Evolutionary conservation across 768 basidiomycete genomes (phyloP), one percentile per base, ranked within the genome.

Genomic region (Dacryopinax spathularia): DNA sequence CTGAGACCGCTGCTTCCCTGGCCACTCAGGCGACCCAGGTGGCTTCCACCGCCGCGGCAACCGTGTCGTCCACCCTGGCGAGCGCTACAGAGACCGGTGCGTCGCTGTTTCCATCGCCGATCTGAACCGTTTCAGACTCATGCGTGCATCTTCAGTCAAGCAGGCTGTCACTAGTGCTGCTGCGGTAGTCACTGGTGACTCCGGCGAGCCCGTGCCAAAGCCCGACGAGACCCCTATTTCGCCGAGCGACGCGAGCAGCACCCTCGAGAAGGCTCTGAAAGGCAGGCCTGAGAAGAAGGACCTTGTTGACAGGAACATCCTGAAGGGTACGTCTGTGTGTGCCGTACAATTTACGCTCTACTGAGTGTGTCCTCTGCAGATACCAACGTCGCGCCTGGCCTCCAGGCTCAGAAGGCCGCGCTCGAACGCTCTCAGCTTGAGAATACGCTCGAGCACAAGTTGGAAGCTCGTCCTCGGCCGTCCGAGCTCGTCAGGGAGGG

Each of bases 401-500:
- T 85, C 60, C 78, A 83, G 65, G 86, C 84, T 22, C 80, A 82
- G 36, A 79, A 78, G 70, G 82, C 82, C 64, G 79, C 80, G 62
- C 71, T 88, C 60, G 77, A 84, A 70, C 75, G 82, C 61, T 82
- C 84, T 25, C 84, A 83, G 72, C 79, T 86, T 37, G 80, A 84
- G 84, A 80, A 86, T 75, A 83, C 81, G 70, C 78, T 88, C 35
- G 83, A 83, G 62, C 80, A 82, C 37, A 80, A 80, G 15, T 76
- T 88, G 59, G 79, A 81, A 65, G 72, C 79, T 37, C 78, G 85
- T 44, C 85, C 85, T 34, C 78, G 79, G 65, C 74, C 81, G 3
- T 82, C 83, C 63, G 83, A 86, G 66, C 76, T 89, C 36, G 79
- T 87, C 63, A 82, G 82, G 72, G 80, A 78, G 63, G 85, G 84